These are phyloP conservation scores for Naganishia liquefaciens DNA, from an alignment of 1,284 basidiomycete species.

Conservation along the genomic window DNA sequence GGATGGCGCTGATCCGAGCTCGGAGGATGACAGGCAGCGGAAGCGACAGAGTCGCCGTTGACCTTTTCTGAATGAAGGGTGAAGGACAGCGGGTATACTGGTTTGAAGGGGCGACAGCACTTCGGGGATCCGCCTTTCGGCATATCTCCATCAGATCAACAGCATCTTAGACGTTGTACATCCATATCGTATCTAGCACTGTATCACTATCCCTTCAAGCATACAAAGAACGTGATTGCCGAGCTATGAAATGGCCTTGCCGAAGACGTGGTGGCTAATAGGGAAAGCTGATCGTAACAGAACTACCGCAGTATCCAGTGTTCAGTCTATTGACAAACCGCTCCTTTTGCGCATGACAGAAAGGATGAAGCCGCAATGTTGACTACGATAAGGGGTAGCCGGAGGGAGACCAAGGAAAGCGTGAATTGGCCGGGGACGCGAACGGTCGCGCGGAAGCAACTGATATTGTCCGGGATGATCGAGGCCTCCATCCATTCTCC, in stretches of 20 bases:
- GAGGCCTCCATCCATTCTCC: background rate
- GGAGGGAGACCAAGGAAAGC: too few species aligned
- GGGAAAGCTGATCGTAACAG: too few species aligned
- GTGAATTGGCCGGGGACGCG: too few species aligned
- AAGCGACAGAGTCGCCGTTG: slow-evolving; percentile 19
- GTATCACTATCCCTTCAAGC: slow-evolving; percentile 3
- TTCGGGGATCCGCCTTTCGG: background rate
- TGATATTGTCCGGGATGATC: background rate
- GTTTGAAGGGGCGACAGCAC: background rate
- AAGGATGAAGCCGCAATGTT: too few species aligned
- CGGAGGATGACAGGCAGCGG: slow-evolving; percentile 25
- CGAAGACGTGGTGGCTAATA: too few species aligned
- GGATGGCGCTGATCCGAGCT: slow-evolving; percentile 18
- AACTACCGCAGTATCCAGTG: background rate
- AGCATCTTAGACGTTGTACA: slow-evolving; percentile 13
- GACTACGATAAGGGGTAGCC: too few species aligned
- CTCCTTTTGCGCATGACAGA: too few species aligned
- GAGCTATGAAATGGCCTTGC: too few species aligned
- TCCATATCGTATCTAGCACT: slow-evolving; percentile 10
- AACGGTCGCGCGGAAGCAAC: slow-evolving; percentile 1
- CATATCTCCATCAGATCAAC: slow-evolving; percentile 3
- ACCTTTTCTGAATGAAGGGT: background rate
- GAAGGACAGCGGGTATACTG: background rate
- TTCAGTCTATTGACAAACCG: too few species aligned
- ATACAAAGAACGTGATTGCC: too few species aligned